These are phyloP conservation scores for Serpula lacrymans DNA, from an alignment of 768 basidiomycete species.

Conservation along the genomic window DNA sequence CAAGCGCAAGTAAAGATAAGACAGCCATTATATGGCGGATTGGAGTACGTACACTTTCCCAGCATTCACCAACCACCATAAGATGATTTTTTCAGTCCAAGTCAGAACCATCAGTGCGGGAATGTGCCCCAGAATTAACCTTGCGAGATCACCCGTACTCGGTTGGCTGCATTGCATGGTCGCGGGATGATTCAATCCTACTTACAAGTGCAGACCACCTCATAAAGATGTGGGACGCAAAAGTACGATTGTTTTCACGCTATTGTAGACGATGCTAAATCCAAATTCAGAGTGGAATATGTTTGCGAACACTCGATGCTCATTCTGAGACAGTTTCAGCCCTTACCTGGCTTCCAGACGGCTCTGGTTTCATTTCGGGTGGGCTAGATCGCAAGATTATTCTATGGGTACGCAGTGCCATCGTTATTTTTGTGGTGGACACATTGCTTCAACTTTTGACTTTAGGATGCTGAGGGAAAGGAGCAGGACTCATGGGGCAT, in stretches of 20 bases:
- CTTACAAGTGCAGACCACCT: slow-evolving; percentile 78
- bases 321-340: slow-evolving; percentile 85
- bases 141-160: slow-evolving; percentile 76
- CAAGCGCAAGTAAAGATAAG: slow-evolving; percentile 86
- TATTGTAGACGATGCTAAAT: too few relatives aligned
- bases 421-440: neutral
- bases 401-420: slow-evolving; percentile 71
- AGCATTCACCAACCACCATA: too few relatives aligned
- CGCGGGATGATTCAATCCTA: slow-evolving; percentile 79
- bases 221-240: slow-evolving; percentile 88
- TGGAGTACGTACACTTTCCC: slow-evolving; percentile 70
- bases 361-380: slow-evolving; percentile 85
- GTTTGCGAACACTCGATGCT: slow-evolving; percentile 58
- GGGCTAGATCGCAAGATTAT: slow-evolving; percentile 82
- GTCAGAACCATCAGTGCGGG: slow-evolving; percentile 47
- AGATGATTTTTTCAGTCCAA: slow-evolving; percentile 41
- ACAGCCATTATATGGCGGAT: slow-evolving; percentile 87
- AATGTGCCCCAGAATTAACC: slow-evolving; percentile 55
- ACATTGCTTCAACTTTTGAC: slow-evolving; percentile 9
- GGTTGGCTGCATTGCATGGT: slow-evolving; percentile 89
- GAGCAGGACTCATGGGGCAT: slow-evolving; percentile 65
- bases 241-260: too few relatives aligned
- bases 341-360: slow-evolving; percentile 85
- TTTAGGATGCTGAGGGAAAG: slow-evolving; percentile 73
- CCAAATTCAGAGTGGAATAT: slow-evolving; percentile 73